A percentile compares a stretch with the other conserved stretches of the same genome.
Evolutionary conservation across 495 filamentous ascomycete species (phyloP).

Genomic region (Daldinia caldariorum): DNA sequence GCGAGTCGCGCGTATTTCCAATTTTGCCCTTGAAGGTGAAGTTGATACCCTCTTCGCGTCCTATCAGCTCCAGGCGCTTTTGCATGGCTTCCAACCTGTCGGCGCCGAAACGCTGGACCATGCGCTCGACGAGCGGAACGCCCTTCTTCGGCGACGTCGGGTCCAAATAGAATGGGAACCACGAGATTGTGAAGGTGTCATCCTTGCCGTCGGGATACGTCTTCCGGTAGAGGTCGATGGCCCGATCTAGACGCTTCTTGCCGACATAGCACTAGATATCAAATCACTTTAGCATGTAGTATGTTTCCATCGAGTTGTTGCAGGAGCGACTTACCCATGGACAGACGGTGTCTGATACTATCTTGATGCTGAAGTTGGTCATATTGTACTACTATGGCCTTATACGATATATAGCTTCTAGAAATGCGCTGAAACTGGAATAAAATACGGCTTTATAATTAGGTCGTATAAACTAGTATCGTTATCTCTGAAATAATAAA

Average conservation of each 20-base stretch:
- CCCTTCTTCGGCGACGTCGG: conserved; percentile 61
- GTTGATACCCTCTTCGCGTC: conserved; percentile 69
- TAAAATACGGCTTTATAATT: background rate
- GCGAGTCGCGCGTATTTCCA: conserved; percentile 78
- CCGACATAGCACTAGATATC: conserved; percentile 74
- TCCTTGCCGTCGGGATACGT: conserved; percentile 59
- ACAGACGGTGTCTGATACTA: conserved; percentile 79
- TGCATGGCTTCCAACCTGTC: conserved; percentile 64
- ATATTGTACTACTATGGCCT: conserved; percentile 54
- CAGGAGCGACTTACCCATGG: conserved; percentile 64
- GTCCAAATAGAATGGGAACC: conserved; percentile 81
- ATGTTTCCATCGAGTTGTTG: background rate
- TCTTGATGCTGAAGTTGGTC: conserved; percentile 79
- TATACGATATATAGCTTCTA: background rate
- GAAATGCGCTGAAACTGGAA: background rate
- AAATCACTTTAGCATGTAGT: conserved; percentile 14
- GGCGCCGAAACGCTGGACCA: conserved; percentile 54
- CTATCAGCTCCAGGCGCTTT: conserved; percentile 62
- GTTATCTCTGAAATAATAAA: background rate
- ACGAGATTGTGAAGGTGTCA: conserved; percentile 75
- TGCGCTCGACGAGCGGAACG: conserved; percentile 40
- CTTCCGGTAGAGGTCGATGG: conserved; percentile 68
- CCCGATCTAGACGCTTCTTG: conserved; percentile 72
- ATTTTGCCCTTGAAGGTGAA: conserved; percentile 75
- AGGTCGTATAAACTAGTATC: background rate